Conservation (phyloP, 1,284 basidiomycete species). For the Irpex sp. region DNA sequence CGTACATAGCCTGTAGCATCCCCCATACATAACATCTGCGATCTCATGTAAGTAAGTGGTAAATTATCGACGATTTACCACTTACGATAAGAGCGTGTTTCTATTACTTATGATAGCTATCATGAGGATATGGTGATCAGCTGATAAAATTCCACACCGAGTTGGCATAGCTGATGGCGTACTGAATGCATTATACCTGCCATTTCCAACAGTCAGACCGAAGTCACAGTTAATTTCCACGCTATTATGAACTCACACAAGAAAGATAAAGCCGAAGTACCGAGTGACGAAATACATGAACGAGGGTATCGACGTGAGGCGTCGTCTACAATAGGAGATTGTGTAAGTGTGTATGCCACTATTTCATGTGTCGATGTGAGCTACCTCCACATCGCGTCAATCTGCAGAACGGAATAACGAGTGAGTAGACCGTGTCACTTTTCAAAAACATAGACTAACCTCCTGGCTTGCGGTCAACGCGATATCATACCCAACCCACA, state of each 20-base stretch:
- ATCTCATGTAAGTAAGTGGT: no score
- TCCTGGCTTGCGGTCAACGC: neutral
- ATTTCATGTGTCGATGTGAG: no score
- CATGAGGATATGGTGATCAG: neutral
- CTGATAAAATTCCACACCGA: neutral
- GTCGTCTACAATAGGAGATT: neutral
- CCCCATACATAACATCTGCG: no score
- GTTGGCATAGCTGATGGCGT: neutral
- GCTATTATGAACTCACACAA: neutral
- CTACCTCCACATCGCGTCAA: neutral
- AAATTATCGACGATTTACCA: no score
- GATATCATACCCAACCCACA: neutral
- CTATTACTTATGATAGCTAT: neutral
- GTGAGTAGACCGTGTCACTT: neutral
- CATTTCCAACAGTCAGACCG: neutral
- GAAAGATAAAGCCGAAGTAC: neutral
- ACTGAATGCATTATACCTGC: neutral
- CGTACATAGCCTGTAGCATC: no score
- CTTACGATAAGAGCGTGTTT: no score
- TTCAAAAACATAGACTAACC: neutral
- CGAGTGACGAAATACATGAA: neutral
- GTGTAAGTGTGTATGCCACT: no score
- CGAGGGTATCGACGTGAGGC: neutral
- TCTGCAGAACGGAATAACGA: neutral
- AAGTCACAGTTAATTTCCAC: no score